Evolutionary conservation across 1,139 yeast species (phyloP).

Genomic region (Hanseniaspora sp.): DNA sequence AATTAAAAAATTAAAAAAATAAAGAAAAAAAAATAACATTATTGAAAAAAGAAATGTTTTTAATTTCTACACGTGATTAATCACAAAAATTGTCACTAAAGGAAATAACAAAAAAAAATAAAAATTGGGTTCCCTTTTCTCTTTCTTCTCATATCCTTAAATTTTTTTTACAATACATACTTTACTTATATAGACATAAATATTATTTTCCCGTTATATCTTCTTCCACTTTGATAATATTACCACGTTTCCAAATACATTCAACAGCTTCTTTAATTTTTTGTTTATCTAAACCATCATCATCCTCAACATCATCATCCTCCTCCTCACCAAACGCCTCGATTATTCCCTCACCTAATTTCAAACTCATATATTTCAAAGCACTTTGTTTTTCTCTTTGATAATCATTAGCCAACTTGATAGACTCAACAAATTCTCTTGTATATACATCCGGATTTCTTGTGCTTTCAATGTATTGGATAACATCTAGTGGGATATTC

Average conservation of each 20-base stretch:
- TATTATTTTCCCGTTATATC: no score
- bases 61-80: not conserved
- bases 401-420: conserved; percentile 76
- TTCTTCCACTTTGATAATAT: not conserved
- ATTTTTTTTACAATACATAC: not conserved
- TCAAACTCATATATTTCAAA: conserved; percentile 46
- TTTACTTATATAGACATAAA: no score
- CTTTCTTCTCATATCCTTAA: no score
- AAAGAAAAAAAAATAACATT: no score
- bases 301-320: conserved; percentile 35
- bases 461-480: conserved; percentile 85
- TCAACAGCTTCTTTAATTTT: conserved; percentile 3
- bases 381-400: conserved; percentile 72
- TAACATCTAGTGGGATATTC: conserved; percentile 64
- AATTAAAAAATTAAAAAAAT: no score
- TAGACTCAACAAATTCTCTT: conserved; percentile 87
- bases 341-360: conserved; percentile 55
- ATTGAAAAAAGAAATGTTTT: no score
- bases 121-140: no score
- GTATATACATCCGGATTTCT: conserved; percentile 95
- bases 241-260: conserved; percentile 13
- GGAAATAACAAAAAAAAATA: no score
- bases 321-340: conserved; percentile 69
- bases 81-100: no score
- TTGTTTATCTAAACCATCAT: not conserved